These are phyloP conservation scores for Boletus edulis DNA, from an alignment of 768 basidiomycete genomes.

Conservation along the genomic window DNA sequence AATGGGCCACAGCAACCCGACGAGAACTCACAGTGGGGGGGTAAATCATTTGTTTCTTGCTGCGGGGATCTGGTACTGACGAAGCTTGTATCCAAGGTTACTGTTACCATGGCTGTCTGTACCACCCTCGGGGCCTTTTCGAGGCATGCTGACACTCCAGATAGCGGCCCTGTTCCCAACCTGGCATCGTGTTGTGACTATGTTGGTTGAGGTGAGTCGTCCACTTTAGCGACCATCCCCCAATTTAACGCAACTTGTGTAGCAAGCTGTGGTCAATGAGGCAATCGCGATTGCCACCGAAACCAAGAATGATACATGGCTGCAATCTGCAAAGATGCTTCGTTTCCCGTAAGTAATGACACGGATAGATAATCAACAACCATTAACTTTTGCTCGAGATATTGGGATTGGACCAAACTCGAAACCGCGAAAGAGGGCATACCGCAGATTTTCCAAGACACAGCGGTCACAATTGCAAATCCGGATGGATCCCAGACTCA, in stretches of 20 bases:
- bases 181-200: constrained; percentile 16
- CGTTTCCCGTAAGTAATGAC: constrained; percentile 13
- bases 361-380: not conserved
- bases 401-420: constrained; percentile 14
- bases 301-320: constrained; percentile 3
- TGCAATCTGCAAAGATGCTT: constrained; percentile 9
- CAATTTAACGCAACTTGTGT: not conserved
- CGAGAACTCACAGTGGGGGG: constrained; percentile 5
- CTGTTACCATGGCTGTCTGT: constrained; percentile 20
- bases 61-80: not conserved
- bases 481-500: not conserved
- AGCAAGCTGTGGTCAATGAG: constrained; percentile 16
- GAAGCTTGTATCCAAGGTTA: constrained; percentile 9
- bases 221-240: not conserved
- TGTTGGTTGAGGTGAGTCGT: constrained; percentile 12
- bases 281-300: constrained; percentile 12
- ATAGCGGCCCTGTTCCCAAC: constrained; percentile 22
- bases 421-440: constrained; percentile 1
- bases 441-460: not conserved
- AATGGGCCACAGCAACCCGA: constrained; percentile 4
- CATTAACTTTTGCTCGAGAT: not conserved
- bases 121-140: not conserved
- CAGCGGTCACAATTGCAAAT: not conserved
- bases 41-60: not conserved
- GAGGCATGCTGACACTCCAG: not conserved